Base-by-base conservation (phyloP, 2,329 filamentous ascomycete species). In the Xylariaceae sp. region DNA sequence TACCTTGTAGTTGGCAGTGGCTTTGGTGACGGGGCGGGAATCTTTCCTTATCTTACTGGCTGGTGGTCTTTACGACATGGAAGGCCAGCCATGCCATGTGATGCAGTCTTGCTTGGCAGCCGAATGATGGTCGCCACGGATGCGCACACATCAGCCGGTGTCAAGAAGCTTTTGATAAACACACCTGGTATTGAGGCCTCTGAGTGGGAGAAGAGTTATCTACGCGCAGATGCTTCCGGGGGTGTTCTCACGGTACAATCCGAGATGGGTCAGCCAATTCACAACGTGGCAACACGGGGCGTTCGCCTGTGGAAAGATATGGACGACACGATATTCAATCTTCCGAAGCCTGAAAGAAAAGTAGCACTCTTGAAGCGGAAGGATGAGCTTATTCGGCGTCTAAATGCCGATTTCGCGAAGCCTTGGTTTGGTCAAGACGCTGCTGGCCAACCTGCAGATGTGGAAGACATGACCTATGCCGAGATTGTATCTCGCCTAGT, bases 211-310 rank as follows among this genome's bases (percentile, higher is more conserved):
- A 85, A 91, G 72, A 95, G 90, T 5, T 96, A 96, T 76, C 89
- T 92, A 73, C 17, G 47, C n/a, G 40, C 47, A 11, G 89, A 88
- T n/a, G 79, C 90, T 19, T 87, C 90, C 49, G 94, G 94, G 62
- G 94, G 94, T 68, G 84, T 99, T 56, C 91, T 99, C 62, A 99
- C 94, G 18, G 94, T 99, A 39, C 84, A 90, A 56, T 99, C 94
- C 1, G 94, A 99, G 73, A 97, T 99, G 94, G 94, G 94, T 43
- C 94, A 99, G 76, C 94, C 94, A 5, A 99, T 99, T 54, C 94
- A 99, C 77, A 99, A 99, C 76, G 81, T 99, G 51, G 94, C 94
- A 17, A 99, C 94, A 40, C 87, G 94, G 49, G 94, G 94, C 80
- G 91, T 99, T 43, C 77, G 83, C 48, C 95, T 99, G 77, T 99